These are phyloP conservation scores for Rubroboletus pulcherrimus DNA, from an alignment of 768 basidiomycete genomes.

Conservation along the genomic window DNA sequence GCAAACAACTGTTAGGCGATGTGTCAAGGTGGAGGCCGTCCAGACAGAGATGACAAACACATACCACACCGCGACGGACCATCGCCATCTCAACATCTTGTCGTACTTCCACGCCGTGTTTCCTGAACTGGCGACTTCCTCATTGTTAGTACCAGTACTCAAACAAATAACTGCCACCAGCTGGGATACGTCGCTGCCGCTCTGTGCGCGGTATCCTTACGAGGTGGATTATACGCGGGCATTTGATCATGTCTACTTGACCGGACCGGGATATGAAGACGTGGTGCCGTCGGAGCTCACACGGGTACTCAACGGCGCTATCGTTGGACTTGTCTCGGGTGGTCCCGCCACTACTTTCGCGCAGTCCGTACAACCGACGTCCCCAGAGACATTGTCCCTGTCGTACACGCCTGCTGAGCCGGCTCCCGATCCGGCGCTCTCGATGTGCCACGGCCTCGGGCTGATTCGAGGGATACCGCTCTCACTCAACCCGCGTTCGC, in stretches of 20 bases:
- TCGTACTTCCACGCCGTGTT: slow-evolving; percentile 70
- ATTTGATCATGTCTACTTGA: slow-evolving; percentile 61
- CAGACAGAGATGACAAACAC: slow-evolving; percentile 31
- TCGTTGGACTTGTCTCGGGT: slow-evolving; percentile 67
- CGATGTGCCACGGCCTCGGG: slow-evolving; percentile 71
- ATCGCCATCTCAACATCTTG: slow-evolving; percentile 64
- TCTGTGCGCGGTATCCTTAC: slow-evolving; percentile 69
- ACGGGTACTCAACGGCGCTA: slow-evolving; percentile 71
- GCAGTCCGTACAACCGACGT: background rate
- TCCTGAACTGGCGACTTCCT: slow-evolving; percentile 30
- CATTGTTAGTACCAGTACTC: slow-evolving; percentile 15
- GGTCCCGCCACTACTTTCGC: background rate
- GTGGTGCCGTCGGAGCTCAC: slow-evolving; percentile 66
- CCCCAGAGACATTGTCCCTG: slow-evolving; percentile 21
- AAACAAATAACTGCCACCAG: slow-evolving; percentile 36
- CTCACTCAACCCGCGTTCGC: slow-evolving; percentile 28
- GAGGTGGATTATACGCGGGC: slow-evolving; percentile 57
- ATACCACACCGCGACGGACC: slow-evolving; percentile 52
- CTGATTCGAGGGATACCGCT: slow-evolving; percentile 54
- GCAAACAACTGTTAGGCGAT: background rate
- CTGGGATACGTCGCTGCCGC: slow-evolving; percentile 70
- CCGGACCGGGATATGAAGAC: slow-evolving; percentile 76
- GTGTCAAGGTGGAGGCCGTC: slow-evolving; percentile 39
- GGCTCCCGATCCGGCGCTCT: slow-evolving; percentile 55
- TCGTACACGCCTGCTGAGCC: slow-evolving; percentile 57